These are phyloP conservation scores for Hyaloscypha hepaticicola DNA, from an alignment of 495 filamentous ascomycete genomes.

Conservation along the genomic window DNA sequence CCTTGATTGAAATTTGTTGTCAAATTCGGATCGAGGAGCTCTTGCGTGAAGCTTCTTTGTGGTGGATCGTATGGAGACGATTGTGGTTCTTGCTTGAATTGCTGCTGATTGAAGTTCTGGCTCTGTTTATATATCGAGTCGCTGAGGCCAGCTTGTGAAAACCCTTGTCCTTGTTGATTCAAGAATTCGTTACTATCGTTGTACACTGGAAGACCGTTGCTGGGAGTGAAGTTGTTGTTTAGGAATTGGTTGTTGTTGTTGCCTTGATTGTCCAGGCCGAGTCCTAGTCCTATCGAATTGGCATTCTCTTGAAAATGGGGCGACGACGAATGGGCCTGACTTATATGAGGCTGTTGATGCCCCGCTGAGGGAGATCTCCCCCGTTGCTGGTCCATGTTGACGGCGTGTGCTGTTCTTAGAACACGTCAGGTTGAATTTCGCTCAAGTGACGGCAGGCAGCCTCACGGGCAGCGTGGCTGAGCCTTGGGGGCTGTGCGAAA, in stretches of 20 bases:
- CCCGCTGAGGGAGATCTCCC: constrained; percentile 33
- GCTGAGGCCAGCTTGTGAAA: constrained; percentile 20
- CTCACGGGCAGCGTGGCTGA: constrained; percentile 30
- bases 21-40: constrained; percentile 33
- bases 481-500: constrained; percentile 32
- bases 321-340: constrained; percentile 24
- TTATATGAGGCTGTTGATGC: constrained; percentile 33
- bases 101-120: constrained; percentile 27
- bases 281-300: constrained; percentile 28
- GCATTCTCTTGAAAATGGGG: constrained; percentile 28
- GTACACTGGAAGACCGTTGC: constrained; percentile 14
- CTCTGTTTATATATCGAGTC: constrained; percentile 19
- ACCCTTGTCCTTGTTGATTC: constrained; percentile 27
- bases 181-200: constrained; percentile 21
- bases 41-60: constrained; percentile 32
- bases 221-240: constrained; percentile 20
- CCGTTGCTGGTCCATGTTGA: constrained; percentile 34
- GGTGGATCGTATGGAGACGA: constrained; percentile 19
- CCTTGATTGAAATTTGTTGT: constrained; percentile 42
- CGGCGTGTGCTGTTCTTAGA: constrained; percentile 32
- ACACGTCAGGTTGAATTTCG: constrained; percentile 23
- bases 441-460: constrained; percentile 16
- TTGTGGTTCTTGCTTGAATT: constrained; percentile 23
- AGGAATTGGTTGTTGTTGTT: constrained; percentile 26
- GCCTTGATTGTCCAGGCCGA: constrained; percentile 24